Evolutionary conservation across 495 filamentous ascomycete genomes (phyloP).

Genomic region (Lasiosphaeris hirsuta): DNA sequence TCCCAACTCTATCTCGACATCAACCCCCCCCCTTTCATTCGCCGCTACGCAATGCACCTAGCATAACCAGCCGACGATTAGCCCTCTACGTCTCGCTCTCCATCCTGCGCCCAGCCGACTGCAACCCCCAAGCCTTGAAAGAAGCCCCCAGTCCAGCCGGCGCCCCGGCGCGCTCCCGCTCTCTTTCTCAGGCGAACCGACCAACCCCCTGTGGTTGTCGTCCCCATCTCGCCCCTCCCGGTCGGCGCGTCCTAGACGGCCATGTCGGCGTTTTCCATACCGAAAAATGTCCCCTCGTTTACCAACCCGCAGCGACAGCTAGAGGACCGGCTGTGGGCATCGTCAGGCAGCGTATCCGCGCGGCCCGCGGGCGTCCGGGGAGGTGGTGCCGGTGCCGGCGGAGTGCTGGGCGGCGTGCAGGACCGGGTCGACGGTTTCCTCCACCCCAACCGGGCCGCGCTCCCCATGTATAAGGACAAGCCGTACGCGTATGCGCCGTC

Average conservation of each 20-base stretch:
- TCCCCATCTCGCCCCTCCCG: background rate
- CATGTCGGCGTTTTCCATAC: conserved; percentile 63
- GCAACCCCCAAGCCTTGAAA: too few relatives aligned
- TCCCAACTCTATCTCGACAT: too few relatives aligned
- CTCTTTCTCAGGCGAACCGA: too few relatives aligned
- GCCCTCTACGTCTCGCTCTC: too few relatives aligned
- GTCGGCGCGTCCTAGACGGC: conserved; percentile 31
- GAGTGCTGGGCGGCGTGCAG: conserved; percentile 46
- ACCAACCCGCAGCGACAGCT: conserved; percentile 61
- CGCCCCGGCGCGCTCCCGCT: too few relatives aligned
- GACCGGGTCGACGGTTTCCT: conserved; percentile 43
- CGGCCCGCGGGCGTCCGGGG: too few relatives aligned
- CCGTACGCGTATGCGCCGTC: conserved; percentile 66
- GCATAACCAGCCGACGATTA: too few relatives aligned
- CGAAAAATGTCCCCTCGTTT: conserved; percentile 69
- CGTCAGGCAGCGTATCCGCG: conserved; percentile 21
- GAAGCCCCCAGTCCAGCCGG: too few relatives aligned
- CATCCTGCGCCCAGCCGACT: too few relatives aligned
- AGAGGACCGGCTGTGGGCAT: conserved; percentile 67
- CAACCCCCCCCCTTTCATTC: too few relatives aligned
- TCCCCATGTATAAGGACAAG: conserved; percentile 99
- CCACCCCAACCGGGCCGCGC: conserved; percentile 51
- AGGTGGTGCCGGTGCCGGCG: conserved; percentile 27
- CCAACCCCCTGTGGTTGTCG: too few relatives aligned
- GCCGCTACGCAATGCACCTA: too few relatives aligned